Conservation (phyloP, 768 basidiomycete species). For the Auricularia sp. region DNA sequence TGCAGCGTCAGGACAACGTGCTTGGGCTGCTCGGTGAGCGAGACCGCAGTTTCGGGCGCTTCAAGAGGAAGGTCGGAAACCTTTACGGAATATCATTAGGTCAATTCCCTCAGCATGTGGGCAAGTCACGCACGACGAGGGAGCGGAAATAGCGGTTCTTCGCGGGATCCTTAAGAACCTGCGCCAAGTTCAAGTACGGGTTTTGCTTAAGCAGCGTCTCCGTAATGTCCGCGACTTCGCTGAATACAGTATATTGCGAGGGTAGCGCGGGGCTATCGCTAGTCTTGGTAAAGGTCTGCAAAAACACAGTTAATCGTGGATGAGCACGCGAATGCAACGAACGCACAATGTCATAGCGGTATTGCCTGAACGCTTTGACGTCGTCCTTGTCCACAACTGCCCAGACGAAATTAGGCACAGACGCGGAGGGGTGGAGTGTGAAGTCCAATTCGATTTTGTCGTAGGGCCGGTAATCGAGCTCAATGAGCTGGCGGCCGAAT, state of each 20-base stretch:
- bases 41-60: slow-evolving; percentile 46
- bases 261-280: slow-evolving; percentile 56
- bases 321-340: not conserved
- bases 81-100: slow-evolving; percentile 20
- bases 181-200: slow-evolving; percentile 37
- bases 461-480: slow-evolving; percentile 59
- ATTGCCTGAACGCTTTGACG: slow-evolving; percentile 52
- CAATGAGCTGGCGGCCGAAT: slow-evolving; percentile 49
- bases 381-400: slow-evolving; percentile 75
- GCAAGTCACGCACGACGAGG: slow-evolving; percentile 50
- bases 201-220: slow-evolving; percentile 62
- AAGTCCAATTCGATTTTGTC: slow-evolving; percentile 76
- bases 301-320: slow-evolving; percentile 2
- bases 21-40: slow-evolving; percentile 47
- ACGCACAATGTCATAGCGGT: slow-evolving; percentile 82
- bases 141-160: slow-evolving; percentile 74
- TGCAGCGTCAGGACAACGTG: slow-evolving; percentile 63
- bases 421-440: slow-evolving; percentile 43
- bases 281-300: slow-evolving; percentile 74
- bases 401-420: slow-evolving; percentile 67
- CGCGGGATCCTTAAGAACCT: slow-evolving; percentile 53
- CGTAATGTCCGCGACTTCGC: slow-evolving; percentile 76
- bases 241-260: slow-evolving; percentile 40
- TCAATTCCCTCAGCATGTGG: not conserved
- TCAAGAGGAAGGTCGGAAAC: slow-evolving; percentile 79